Evolutionary conservation across 2,329 filamentous ascomycete genomes (phyloP).

Genomic region (Xylaria polymorpha): DNA sequence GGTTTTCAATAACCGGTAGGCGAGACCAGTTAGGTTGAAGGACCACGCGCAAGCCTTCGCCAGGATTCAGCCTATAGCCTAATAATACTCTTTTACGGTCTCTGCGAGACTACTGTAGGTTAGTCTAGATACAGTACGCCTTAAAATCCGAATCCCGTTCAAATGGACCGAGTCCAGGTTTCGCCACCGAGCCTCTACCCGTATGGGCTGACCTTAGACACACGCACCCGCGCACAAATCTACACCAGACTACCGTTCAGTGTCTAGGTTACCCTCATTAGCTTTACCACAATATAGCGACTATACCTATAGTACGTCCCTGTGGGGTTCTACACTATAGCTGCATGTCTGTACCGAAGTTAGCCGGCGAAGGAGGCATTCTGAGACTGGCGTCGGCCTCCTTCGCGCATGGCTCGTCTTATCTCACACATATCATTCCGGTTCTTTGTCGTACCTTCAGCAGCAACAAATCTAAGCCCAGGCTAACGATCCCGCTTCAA

Average conservation of each 20-base stretch:
- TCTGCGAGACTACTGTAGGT: too few species aligned
- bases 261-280: slow-evolving; percentile 3
- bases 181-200: slow-evolving; percentile 8
- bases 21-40: slow-evolving; percentile 20
- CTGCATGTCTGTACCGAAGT: slow-evolving; percentile 30
- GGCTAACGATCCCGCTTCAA: slow-evolving; percentile 9
- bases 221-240: not conserved
- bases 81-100: slow-evolving; percentile 13
- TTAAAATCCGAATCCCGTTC: slow-evolving; percentile 13
- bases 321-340: slow-evolving; percentile 1
- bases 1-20: slow-evolving; percentile 32
- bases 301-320: slow-evolving; percentile 13
- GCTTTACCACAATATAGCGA: not conserved
- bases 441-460: slow-evolving; percentile 33
- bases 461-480: not conserved
- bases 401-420: slow-evolving; percentile 27
- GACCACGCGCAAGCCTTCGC: slow-evolving; percentile 6
- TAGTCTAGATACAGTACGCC: slow-evolving; percentile 5
- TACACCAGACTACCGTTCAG: slow-evolving; percentile 4
- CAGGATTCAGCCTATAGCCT: slow-evolving; percentile 31
- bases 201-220: slow-evolving; percentile 1
- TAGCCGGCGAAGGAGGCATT: slow-evolving; percentile 20
- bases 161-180: not conserved
- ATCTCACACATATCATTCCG: slow-evolving; percentile 24
- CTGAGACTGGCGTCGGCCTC: slow-evolving; percentile 28